Evolutionary conservation across 768 basidiomycete species (phyloP).

Genomic region (Pisolithus microcarpus): DNA sequence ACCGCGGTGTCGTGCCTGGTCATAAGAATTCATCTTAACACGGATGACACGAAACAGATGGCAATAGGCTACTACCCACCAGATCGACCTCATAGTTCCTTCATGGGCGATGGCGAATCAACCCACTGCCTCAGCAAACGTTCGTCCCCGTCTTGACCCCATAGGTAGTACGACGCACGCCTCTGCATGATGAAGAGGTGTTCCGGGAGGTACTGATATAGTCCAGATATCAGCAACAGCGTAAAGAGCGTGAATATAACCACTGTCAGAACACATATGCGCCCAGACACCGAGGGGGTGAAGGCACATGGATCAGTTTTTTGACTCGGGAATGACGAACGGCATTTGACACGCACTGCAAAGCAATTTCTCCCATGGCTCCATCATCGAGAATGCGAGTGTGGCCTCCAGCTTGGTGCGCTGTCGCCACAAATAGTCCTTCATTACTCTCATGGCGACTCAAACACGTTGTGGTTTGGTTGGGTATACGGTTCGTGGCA

Average conservation of each 20-base stretch:
- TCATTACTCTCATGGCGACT: constrained; percentile 21
- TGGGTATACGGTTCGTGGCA: not conserved
- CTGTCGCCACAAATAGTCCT: constrained; percentile 26
- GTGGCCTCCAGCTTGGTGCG: constrained; percentile 42
- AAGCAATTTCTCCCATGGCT: constrained; percentile 64
- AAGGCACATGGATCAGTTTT: not conserved
- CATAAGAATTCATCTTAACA: not conserved
- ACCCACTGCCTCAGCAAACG: constrained; percentile 24
- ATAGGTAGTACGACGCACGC: constrained; percentile 57
- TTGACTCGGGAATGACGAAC: not conserved
- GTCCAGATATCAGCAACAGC: constrained; percentile 43
- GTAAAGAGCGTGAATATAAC: constrained; percentile 34
- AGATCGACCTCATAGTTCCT: constrained; percentile 17
- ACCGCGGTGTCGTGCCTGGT: not conserved
- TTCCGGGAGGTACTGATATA: constrained; percentile 53
- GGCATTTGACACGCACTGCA: constrained; percentile 37
- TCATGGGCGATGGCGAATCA: constrained; percentile 18
- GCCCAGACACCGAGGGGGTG: constrained; percentile 2
- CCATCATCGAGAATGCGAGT: constrained; percentile 54
- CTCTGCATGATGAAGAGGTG: constrained; percentile 48
- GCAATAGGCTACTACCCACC: not conserved
- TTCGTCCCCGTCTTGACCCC: constrained; percentile 44
- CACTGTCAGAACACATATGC: constrained; percentile 29
- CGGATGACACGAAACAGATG: not conserved
- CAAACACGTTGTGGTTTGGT: not conserved